Evolutionary conservation across 768 basidiomycete genomes (phyloP).

Genomic region (Xerocomellus amylosporus): DNA sequence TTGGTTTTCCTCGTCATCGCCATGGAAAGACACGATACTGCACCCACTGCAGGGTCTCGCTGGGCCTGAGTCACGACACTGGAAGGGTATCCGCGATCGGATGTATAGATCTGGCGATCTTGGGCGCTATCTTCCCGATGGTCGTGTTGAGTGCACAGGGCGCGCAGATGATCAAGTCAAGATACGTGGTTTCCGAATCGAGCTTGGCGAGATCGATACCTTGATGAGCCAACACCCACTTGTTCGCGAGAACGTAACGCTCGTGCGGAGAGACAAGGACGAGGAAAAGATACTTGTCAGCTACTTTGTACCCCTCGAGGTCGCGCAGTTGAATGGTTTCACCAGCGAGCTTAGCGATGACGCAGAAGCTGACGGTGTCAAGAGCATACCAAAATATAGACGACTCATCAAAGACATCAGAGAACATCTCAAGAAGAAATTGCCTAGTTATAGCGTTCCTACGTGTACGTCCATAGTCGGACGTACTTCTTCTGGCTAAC

Average conservation of each 20-base stretch:
- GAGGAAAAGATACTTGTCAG: slow-evolving; percentile 98
- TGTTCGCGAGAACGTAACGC: slow-evolving; percentile 96
- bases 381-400: slow-evolving; percentile 82
- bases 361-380: slow-evolving; percentile 54
- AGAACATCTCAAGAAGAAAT: slow-evolving; percentile 93
- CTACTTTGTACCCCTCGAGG: slow-evolving; percentile 91
- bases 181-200: slow-evolving; percentile 98
- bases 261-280: slow-evolving; percentile 95
- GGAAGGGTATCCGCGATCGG: slow-evolving; percentile 94
- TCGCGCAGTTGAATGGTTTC: slow-evolving; percentile 61
- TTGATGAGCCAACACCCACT: slow-evolving; percentile 91
- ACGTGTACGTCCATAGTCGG: slow-evolving; percentile 54
- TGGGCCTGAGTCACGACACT: slow-evolving; percentile 73
- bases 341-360: slow-evolving; percentile 59
- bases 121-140: slow-evolving; percentile 89
- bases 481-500: slow-evolving; percentile 2
- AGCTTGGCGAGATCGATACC: slow-evolving; percentile 96
- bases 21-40: slow-evolving; percentile 69
- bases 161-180: slow-evolving; percentile 99
- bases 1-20: slow-evolving; percentile 67
- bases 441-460: slow-evolving; percentile 93
- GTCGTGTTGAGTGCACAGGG: slow-evolving; percentile 94
- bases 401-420: slow-evolving; percentile 89
- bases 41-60: slow-evolving; percentile 55
- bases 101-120: slow-evolving; percentile 99